A percentile compares a stretch with the other conserved stretches of the same genome.
Evolutionary conservation across 2,329 filamentous ascomycete species (phyloP).

Genomic region (Fusarium nygamai): DNA sequence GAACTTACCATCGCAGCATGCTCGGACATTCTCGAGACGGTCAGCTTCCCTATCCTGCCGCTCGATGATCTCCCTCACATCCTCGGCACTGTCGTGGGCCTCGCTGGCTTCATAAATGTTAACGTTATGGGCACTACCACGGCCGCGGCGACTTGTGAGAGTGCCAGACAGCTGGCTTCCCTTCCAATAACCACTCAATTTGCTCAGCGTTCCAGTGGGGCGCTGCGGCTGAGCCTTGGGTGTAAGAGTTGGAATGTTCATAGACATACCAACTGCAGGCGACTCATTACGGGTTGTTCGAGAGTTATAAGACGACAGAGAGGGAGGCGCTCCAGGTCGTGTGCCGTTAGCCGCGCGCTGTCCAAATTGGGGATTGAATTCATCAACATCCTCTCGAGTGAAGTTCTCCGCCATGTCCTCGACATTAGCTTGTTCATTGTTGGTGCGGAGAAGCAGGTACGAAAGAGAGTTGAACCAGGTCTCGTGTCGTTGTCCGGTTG

Average conservation of each 20-base stretch:
- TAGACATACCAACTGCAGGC: constrained; percentile 60
- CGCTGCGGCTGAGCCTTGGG: constrained; percentile 55
- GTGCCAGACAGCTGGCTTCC: constrained; percentile 58
- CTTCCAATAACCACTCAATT: constrained; percentile 70
- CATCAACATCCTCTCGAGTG: constrained; percentile 72
- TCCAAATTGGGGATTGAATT: constrained; percentile 79
- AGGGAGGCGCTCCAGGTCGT: constrained; percentile 67
- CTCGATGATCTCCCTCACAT: constrained; percentile 82
- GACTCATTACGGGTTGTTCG: constrained; percentile 74
- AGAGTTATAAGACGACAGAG: constrained; percentile 84
- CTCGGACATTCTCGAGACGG: constrained; percentile 91
- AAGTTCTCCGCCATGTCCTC: constrained; percentile 68
- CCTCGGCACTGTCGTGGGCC: constrained; percentile 82
- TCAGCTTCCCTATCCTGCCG: constrained; percentile 80
- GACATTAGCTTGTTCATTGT: constrained; percentile 68
- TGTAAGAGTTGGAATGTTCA: constrained; percentile 67
- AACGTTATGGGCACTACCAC: constrained; percentile 56
- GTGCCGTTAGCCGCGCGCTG: constrained; percentile 48
- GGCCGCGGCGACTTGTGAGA: constrained; percentile 64
- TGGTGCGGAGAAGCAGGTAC: constrained; percentile 85
- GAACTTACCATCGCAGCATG: constrained; percentile 92
- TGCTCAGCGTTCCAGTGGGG: constrained; percentile 62
- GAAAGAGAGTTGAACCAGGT: constrained; percentile 98
- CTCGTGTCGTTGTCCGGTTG: constrained; percentile 93
- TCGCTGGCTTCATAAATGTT: constrained; percentile 70